Evolutionary conservation across 352 stramenopile species (phyloP).

Genomic region (Nothophytophthora sp.): DNA sequence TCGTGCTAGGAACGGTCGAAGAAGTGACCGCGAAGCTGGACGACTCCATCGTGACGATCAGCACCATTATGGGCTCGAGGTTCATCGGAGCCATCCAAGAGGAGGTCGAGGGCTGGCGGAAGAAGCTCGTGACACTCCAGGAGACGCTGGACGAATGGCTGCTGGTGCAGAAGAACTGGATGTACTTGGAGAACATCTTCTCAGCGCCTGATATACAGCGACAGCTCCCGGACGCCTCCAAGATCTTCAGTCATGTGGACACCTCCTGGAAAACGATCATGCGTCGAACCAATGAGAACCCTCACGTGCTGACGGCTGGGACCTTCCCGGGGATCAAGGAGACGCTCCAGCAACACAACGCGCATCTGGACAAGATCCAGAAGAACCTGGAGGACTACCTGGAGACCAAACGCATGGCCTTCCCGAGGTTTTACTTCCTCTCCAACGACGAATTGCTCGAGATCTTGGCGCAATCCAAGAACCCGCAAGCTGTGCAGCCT

Average conservation of each 20-base stretch:
- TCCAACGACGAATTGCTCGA: slow-evolving; percentile 96
- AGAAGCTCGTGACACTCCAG: slow-evolving; percentile 81
- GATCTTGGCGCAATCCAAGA: slow-evolving; percentile 95
- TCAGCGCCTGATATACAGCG: slow-evolving; percentile 90
- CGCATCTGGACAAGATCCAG: slow-evolving; percentile 89
- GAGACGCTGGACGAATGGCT: slow-evolving; percentile 90
- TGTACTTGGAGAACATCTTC: slow-evolving; percentile 90
- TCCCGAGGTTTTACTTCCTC: slow-evolving; percentile 95
- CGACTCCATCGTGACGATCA: slow-evolving; percentile 94
- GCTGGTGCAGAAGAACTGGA: slow-evolving; percentile 89
- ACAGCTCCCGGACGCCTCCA: slow-evolving; percentile 89
- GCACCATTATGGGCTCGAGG: slow-evolving; percentile 90
- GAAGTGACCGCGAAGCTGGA: slow-evolving; percentile 91
- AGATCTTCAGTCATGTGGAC: slow-evolving; percentile 92
- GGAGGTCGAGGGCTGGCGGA: slow-evolving; percentile 89
- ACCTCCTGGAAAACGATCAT: slow-evolving; percentile 93
- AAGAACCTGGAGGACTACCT: slow-evolving; percentile 93
- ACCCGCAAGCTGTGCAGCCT: slow-evolving; percentile 93
- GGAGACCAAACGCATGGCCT: slow-evolving; percentile 93
- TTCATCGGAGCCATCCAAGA: slow-evolving; percentile 92
- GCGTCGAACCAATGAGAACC: slow-evolving; percentile 85
- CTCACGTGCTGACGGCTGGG: slow-evolving; percentile 82
- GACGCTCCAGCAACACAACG: slow-evolving; percentile 83
- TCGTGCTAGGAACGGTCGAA: slow-evolving; percentile 91
- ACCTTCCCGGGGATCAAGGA: slow-evolving; percentile 84